phyloP scores from a whole-genome alignment of 805 yeast species.

The Saccharomyces kudriavzevii region DNA sequence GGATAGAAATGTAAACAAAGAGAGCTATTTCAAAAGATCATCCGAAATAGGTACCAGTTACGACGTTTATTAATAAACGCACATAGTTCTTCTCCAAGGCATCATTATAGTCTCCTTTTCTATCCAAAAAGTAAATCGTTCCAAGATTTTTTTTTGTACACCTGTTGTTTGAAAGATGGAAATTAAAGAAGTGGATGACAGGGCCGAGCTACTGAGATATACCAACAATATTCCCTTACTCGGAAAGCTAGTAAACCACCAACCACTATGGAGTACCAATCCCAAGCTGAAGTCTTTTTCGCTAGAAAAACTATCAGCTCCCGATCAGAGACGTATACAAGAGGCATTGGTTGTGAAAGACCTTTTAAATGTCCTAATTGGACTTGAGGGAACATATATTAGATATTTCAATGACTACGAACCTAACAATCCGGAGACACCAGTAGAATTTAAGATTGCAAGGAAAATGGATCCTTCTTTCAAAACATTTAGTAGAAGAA shows the following conservation, averaged over 20 bases:
- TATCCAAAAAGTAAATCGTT: not conserved
- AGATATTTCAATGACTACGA: conserved; percentile 57
- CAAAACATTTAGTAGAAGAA: conserved; percentile 56
- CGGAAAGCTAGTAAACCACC: conserved; percentile 28
- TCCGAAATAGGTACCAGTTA: not conserved
- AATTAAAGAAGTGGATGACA: conserved; percentile 21
- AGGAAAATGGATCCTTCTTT: conserved; percentile 66
- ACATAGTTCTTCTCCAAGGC: not conserved
- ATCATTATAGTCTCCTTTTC: not conserved
- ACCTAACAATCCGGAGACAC: conserved; percentile 33
- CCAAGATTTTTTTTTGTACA: not conserved
- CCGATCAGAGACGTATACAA: conserved; percentile 49
- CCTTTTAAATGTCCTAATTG: conserved; percentile 55
- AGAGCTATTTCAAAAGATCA: not conserved
- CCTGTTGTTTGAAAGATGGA: conserved; percentile 12
- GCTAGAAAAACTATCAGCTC: conserved; percentile 28
- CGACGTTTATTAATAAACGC: not conserved
- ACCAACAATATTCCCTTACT: conserved; percentile 17
- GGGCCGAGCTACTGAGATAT: conserved; percentile 13
- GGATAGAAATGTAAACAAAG: not conserved
- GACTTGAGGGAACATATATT: conserved; percentile 71
- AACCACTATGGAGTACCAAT: conserved; percentile 27
- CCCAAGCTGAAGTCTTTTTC: conserved; percentile 38
- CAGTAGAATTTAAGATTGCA: conserved; percentile 65
- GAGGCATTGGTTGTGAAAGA: conserved; percentile 71